Base-by-base conservation (phyloP, 208 protist genomes). In the Wallacemonas sp. region DNA sequence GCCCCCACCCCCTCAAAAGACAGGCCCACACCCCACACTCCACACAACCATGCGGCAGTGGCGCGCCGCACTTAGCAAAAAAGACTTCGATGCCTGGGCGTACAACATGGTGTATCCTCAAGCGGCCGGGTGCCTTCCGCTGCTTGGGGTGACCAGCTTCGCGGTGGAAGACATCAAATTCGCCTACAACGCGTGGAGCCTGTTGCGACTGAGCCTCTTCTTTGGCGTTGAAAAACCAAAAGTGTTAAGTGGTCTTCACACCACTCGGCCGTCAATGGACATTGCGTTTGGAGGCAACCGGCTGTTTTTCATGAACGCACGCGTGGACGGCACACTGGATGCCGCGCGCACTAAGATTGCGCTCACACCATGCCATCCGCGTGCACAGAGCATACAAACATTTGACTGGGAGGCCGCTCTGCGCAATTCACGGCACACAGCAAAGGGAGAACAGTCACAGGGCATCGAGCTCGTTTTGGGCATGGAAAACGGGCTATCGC, bases 101-200 rank as follows among this genome's bases (percentile, higher is more conserved):
- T 91, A 93, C 65, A 74, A 79, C 64, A 80, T 91, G 9, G 58
- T 64, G n/a, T 93, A 85, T 78, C 79, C 81, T 5, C 77, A 87
- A 44, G 37, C 63, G 21, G 27, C 34, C 17, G 0, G n/a, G 10
- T 21, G 57, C 1, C 67, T 84, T 8, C 72, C 79, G 3, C 57
- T 89, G 0, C 57, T 74, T 5, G 81, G 73, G 17, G 68, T 67
- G 21, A 68, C 76, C 6, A 73, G 70, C 38, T 64, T 92, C 13
- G 70, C 73, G 0, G 89, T 87, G 8, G 89, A 95, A 48, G 89
- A 95, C 45, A 83, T 92, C 42, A 95, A 95, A 53, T 95, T 95
- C 42, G 89, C 89, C 1, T 91, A 89, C 60, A 95, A 95, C 58
- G 89, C 89, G 6, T 95, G 89, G 86, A 79, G 76, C 24, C 63